A percentile compares a stretch with the other conserved stretches of the same genome.
Evolutionary conservation across 23 red algal genomes (phyloP).

Genomic region (Gracilaria gracilis): DNA sequence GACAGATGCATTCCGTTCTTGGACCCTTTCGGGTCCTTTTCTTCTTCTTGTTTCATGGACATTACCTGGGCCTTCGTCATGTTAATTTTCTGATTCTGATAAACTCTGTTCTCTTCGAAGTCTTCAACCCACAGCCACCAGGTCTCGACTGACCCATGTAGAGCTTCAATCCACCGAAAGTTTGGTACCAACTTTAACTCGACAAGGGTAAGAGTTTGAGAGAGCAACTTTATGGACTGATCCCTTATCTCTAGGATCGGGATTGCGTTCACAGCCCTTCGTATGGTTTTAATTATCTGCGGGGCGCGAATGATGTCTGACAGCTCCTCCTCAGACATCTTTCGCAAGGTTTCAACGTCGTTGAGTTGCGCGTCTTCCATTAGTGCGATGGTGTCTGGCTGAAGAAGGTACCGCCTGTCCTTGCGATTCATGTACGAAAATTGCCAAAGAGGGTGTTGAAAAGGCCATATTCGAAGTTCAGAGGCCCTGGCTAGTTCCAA

Average conservation of each 20-base stretch:
- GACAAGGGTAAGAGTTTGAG: slow-evolving; percentile 64
- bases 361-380: slow-evolving; percentile 39
- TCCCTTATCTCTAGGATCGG: slow-evolving; percentile 66
- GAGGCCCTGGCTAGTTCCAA: slow-evolving; percentile 85
- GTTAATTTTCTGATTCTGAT: slow-evolving; percentile 76
- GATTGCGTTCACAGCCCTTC: slow-evolving; percentile 41
- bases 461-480: slow-evolving; percentile 84
- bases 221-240: slow-evolving; percentile 51
- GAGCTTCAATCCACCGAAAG: slow-evolving; percentile 81
- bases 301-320: slow-evolving; percentile 64
- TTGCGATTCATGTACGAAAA: slow-evolving; percentile 49
- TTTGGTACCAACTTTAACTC: slow-evolving; percentile 65
- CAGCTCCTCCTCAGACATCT: slow-evolving; percentile 57
- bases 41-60: slow-evolving; percentile 14
- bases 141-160: slow-evolving; percentile 69
- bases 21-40: background rate
- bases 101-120: slow-evolving; percentile 76
- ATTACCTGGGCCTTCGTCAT: slow-evolving; percentile 71
- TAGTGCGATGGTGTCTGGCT: slow-evolving; percentile 53
- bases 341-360: slow-evolving; percentile 32
- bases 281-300: slow-evolving; percentile 55
- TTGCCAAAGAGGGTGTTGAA: slow-evolving; percentile 95
- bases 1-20: slow-evolving; percentile 35
- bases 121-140: slow-evolving; percentile 97
- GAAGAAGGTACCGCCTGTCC: slow-evolving; percentile 26